Evolutionary conservation across 2,329 filamentous ascomycete species (phyloP).

Genomic region (Fusarium pseudograminearum): DNA sequence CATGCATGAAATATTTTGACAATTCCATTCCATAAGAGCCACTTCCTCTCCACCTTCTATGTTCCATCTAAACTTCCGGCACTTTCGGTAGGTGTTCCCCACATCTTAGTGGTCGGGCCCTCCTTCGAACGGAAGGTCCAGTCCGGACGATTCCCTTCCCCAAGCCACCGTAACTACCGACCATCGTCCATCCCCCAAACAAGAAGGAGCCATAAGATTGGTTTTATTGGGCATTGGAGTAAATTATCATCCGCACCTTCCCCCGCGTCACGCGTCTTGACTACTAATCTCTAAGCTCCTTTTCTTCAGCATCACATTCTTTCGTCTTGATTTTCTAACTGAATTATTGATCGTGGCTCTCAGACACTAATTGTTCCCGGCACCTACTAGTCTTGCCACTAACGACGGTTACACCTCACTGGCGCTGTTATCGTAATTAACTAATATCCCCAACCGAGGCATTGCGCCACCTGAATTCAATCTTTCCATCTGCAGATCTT

Average conservation of each 20-base stretch:
- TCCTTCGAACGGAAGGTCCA: constrained; percentile 6
- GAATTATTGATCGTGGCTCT: constrained; percentile 1
- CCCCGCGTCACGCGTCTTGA: constrained; percentile 19
- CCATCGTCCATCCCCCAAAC: constrained; percentile 12
- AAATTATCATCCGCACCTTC: constrained; percentile 17
- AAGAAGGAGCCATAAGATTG: constrained; percentile 20
- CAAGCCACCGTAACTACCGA: constrained; percentile 21
- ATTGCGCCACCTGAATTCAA: constrained; percentile 16
- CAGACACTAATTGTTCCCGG: constrained; percentile 2
- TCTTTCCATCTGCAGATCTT: constrained; percentile 13
- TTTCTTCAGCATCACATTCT: constrained; percentile 4
- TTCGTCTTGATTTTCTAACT: background rate
- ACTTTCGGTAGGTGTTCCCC: constrained; percentile 27
- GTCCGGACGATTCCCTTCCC: background rate
- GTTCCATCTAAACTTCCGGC: background rate
- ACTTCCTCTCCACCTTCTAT: background rate
- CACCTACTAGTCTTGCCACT: constrained; percentile 26
- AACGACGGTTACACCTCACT: constrained; percentile 16
- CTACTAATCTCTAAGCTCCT: background rate
- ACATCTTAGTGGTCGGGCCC: constrained; percentile 13
- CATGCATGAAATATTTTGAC: background rate
- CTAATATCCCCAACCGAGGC: constrained; percentile 37
- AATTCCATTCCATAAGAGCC: background rate
- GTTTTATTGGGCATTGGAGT: constrained; percentile 10
- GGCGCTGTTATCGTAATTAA: constrained; percentile 35